Percentiles rank a stretch among this genome's conserved stretches.
phyloP scores from a whole-genome alignment of 2,329 filamentous ascomycete species.

The Dendryphion nanum region DNA sequence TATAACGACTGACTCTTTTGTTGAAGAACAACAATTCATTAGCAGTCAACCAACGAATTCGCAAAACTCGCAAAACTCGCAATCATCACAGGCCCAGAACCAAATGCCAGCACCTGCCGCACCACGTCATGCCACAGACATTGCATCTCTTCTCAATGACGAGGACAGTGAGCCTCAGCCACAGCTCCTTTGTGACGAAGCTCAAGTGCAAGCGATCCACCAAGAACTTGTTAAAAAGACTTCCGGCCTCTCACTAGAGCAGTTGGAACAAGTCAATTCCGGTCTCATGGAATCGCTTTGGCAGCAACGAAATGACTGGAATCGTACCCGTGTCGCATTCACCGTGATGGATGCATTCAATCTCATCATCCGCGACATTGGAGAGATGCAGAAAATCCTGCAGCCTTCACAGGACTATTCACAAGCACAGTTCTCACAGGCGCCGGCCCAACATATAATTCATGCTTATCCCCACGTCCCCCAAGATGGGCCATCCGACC shows the following conservation, averaged over 20 bases:
- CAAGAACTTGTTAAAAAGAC: conserved; percentile 64
- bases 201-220: conserved; percentile 59
- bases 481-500: no score
- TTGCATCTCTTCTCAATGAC: conserved; percentile 45
- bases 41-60: conserved; percentile 38
- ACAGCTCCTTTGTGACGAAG: conserved; percentile 47
- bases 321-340: conserved; percentile 70
- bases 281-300: conserved; percentile 89
- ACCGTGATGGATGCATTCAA: conserved; percentile 71
- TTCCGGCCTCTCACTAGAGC: conserved; percentile 81
- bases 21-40: conserved; percentile 30
- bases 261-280: conserved; percentile 90
- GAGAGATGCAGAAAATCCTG: conserved; percentile 48
- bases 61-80: conserved; percentile 39
- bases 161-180: conserved; percentile 18
- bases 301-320: conserved; percentile 75
- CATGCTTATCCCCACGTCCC: no score
- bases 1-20: background rate
- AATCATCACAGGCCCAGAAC: conserved; percentile 31
- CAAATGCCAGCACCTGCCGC: conserved; percentile 37
- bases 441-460: no score
- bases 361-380: conserved; percentile 68
- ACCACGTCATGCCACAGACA: conserved; percentile 34
- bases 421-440: no score
- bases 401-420: conserved; percentile 39